Base-by-base conservation (phyloP, 306 rosid genomes). In the Dryas drummondii region DNA sequence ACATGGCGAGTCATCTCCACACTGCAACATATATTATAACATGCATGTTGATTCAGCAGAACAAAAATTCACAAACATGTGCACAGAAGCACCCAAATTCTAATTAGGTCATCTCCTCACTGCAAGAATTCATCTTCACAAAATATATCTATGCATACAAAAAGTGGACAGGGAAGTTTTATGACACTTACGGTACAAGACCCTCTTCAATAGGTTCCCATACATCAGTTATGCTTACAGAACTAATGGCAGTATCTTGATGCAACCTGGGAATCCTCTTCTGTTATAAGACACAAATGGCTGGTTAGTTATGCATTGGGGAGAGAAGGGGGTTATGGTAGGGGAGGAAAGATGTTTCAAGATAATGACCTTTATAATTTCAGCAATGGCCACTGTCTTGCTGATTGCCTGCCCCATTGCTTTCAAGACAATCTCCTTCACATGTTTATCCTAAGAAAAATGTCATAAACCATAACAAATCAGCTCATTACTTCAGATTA, bases 141-240 rank as follows among this genome's bases (percentile, higher is more conserved):
- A 16, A 72, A 15, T 47, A 32, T 46, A 71, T 59, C 66, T 17
- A 59, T 22, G 19, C 26, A n/a, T 55, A 13, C 17, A 26, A 26
- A 41, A 11, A 46, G 1, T 53, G 32, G 5, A 46, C 14, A 53
- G 52, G 26, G 26, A 76, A 72, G 46, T 13, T 41, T 42, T 40
- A n/a, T 45, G 68, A 66, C 61, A 87, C 98, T 85, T 87, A 94
- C 97, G 98, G 96, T 41, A 84, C 89, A 79, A 94, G 98, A 83
- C 98, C 98, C 87, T 94, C 98, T 82, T 94, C 98, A 81, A 94
- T 90, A 53, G 98, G 98, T 84, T 94, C 98, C 96, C 94, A 94
- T 66, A 87, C 91, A 79, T 94, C 98, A 41, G 97, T 90, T 76
- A 94, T 94, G 89, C 97, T 94, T 6, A 87, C 94, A 76, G 98